Conservation (phyloP, 2,329 filamentous ascomycete species). For the Esteya vermicola region DNA sequence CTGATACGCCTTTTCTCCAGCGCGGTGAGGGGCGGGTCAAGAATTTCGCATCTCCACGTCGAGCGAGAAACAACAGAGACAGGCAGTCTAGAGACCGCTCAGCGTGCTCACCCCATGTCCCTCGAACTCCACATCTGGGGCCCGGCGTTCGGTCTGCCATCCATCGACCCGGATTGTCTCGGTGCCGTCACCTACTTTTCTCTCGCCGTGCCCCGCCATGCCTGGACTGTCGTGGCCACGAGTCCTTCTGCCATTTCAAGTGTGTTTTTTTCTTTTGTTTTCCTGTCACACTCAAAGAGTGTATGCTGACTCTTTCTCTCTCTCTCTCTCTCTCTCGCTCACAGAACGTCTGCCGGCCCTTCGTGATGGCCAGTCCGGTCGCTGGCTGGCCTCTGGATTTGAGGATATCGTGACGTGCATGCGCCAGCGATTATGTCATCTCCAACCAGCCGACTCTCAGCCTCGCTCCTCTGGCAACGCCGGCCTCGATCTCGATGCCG, state of each 20-base stretch:
- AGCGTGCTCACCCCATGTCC: conserved; percentile 18
- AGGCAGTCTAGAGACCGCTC: background rate
- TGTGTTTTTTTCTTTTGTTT: conserved; percentile 1
- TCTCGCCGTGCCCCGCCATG: conserved; percentile 37
- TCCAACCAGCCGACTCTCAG: too few relatives aligned
- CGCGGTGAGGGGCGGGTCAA: too few relatives aligned
- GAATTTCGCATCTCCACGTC: background rate
- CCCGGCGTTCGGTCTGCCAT: conserved; percentile 74
- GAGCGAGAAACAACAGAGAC: background rate
- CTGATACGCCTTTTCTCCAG: background rate
- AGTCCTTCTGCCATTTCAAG: conserved; percentile 53
- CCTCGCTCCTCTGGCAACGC: too few relatives aligned
- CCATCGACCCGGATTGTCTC: conserved; percentile 82
- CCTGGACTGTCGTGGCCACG: conserved; percentile 58
- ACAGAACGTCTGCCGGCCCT: conserved; percentile 32
- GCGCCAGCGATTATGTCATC: too few relatives aligned
- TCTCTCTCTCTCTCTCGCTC: background rate
- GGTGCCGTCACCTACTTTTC: conserved; percentile 68
- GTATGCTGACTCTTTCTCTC: conserved; percentile 1
- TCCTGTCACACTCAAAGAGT: background rate
- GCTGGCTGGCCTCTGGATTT: conserved; percentile 47
- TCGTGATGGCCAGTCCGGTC: conserved; percentile 29
- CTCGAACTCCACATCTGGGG: conserved; percentile 82
- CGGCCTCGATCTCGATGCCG: conserved; percentile 20
- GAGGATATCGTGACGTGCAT: conserved; percentile 45